Evolutionary conservation across 2,329 filamentous ascomycete species (phyloP).

Genomic region (Trichophyton verrucosum): DNA sequence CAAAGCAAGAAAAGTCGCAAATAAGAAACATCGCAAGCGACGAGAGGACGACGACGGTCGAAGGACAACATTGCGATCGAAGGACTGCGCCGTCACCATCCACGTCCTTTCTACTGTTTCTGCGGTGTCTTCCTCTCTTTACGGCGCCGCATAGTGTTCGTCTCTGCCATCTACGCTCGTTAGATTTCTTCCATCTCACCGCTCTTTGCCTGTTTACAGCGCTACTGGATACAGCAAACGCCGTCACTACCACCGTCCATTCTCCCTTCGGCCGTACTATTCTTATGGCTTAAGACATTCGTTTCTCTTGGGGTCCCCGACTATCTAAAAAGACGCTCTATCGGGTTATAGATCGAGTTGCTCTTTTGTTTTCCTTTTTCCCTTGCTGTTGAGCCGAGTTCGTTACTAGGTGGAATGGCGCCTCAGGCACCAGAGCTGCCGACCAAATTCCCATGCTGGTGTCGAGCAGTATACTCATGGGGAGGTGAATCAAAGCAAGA

Average conservation of each 20-base stretch:
- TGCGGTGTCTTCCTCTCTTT: neutral
- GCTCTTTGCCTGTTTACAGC: neutral
- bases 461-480: constrained; percentile 83
- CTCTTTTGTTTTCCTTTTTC: neutral
- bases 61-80: neutral
- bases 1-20: neutral
- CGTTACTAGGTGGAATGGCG: constrained; percentile 28
- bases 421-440: constrained; percentile 46
- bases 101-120: neutral
- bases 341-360: neutral
- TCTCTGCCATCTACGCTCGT: neutral
- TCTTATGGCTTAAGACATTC: neutral
- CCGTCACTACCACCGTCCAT: neutral
- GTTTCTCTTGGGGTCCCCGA: neutral
- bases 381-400: neutral
- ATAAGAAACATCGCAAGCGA: neutral
- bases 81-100: neutral
- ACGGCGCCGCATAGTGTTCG: neutral
- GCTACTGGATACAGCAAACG: neutral
- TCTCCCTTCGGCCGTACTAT: neutral
- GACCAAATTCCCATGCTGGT: constrained; percentile 78
- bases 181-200: neutral
- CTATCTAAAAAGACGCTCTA: neutral
- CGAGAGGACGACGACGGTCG: neutral
- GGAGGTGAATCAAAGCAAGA: constrained; percentile 92